Evolutionary conservation across 495 filamentous ascomycete genomes (phyloP), one percentile per base, ranked within the genome.

Genomic region (Filosporella fistucella): DNA sequence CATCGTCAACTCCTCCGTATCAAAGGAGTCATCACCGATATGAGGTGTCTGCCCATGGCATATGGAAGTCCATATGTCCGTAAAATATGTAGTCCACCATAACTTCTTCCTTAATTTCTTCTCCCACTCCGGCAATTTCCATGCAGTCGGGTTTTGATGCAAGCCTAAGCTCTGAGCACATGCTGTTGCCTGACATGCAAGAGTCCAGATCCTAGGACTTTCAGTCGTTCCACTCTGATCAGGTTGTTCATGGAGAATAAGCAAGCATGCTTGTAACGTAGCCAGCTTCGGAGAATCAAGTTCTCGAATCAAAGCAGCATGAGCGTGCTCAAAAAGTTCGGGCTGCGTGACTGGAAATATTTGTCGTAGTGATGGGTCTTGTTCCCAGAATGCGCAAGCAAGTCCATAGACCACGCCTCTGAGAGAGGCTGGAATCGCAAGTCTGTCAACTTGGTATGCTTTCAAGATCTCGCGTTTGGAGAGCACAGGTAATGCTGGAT

Each of bases 31-130:
- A 23, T 33, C 42, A 16, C 35, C 29, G 22, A 61, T 58, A 39
- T 55, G 51, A 7, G 58, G 47, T 11, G 55, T 43, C 21, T 55
- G 54, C 5, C 58, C 58, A 55, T 57, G 58, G 32, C 47, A 51
- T 4, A 61, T 22, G 2, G 51, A 45, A 18, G 51, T 47, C 58
- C 58, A 61, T n/a, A 43, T 47, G 40, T 61, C 58, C 8, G 36
- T 47, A 14, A 47, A 28, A 38, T 49, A 56, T 3, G 45, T 51
- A 1, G 42, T 38, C 58, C 58, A 60, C 54, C 51, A 60, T 18
- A 60, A 22, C 16, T 41, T 51, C 26, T 41, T 61, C 4, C 55
- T 42, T 3, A 61, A 30, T 22, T 20, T 49, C 24, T 50, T 55
- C 34, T 58, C 51, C 58, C 58, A 58, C 20, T 30, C 14, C 3